Conservation (phyloP, 257 asterid genomes). For the Anisodus acutangulus region DNA sequence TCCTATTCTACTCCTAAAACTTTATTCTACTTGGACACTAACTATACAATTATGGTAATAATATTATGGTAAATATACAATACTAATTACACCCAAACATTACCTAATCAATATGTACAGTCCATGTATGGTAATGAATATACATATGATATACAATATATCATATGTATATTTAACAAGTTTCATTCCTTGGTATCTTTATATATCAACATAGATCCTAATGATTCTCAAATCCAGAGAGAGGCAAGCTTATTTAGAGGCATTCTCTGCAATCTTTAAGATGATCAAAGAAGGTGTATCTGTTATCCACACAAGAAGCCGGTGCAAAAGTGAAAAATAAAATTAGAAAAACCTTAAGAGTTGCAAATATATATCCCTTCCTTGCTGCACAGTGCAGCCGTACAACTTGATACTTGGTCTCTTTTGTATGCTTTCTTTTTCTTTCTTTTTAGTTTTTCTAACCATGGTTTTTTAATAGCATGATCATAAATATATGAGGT, state of each 20-base stretch:
- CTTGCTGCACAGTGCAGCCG: background rate
- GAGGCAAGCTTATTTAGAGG: background rate
- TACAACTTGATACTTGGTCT: background rate
- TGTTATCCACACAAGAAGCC: background rate
- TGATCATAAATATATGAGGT: background rate
- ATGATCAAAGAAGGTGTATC: background rate
- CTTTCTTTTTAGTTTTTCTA: background rate
- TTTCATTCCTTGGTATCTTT: background rate
- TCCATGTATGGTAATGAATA: no score
- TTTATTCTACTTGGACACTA: no score
- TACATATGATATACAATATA: no score
- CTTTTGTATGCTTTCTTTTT: background rate
- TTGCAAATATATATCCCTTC: conserved; percentile 3
- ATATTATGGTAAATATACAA: no score
- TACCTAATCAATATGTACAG: no score
- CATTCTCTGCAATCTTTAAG: conserved; percentile 9
- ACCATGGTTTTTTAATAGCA: background rate
- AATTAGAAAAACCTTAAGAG: background rate
- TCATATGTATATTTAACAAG: no score
- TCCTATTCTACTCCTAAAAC: no score
- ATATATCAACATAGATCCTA: background rate
- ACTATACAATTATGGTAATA: no score
- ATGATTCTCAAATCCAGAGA: background rate
- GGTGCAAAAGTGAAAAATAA: background rate
- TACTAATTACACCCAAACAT: no score